Evolutionary conservation across 805 yeast species (phyloP).

Genomic region (Cyberlindnera nakhonratchasimensis): DNA sequence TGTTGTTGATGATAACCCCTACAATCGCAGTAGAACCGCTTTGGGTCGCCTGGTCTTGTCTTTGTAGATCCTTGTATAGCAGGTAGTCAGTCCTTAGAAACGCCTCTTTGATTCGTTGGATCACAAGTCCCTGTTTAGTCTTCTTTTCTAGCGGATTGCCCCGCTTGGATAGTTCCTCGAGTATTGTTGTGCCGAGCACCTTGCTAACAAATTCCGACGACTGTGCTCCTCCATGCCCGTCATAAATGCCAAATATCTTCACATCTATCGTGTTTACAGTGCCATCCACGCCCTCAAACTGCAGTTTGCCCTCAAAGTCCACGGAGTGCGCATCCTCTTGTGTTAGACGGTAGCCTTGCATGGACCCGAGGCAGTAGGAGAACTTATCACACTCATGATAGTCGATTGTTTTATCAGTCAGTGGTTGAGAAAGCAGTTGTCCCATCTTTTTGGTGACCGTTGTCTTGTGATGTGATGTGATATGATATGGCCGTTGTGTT

Average conservation of each 20-base stretch:
- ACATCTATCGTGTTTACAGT: slow-evolving; percentile 24
- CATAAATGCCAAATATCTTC: slow-evolving; percentile 67
- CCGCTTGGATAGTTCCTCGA: slow-evolving; percentile 5
- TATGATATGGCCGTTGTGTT: not conserved
- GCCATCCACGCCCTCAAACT: slow-evolving; percentile 23
- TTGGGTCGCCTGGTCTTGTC: slow-evolving; percentile 3
- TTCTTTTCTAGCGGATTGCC: slow-evolving; percentile 11
- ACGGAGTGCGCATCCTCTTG: slow-evolving; percentile 77
- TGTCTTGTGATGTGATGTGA: not conserved
- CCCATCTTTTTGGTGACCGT: slow-evolving; percentile 50
- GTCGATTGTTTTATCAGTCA: slow-evolving; percentile 42
- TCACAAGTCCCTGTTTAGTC: slow-evolving; percentile 34
- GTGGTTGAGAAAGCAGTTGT: slow-evolving; percentile 69
- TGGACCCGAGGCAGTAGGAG: slow-evolving; percentile 62
- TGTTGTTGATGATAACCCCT: slow-evolving; percentile 40
- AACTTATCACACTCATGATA: slow-evolving; percentile 34
- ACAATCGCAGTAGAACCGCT: slow-evolving; percentile 55
- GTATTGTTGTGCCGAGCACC: slow-evolving; percentile 26
- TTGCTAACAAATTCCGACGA: slow-evolving; percentile 52
- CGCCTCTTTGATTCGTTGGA: slow-evolving; percentile 39
- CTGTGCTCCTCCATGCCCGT: slow-evolving; percentile 77
- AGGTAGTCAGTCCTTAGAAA: slow-evolving; percentile 45
- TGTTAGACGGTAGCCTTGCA: slow-evolving; percentile 73
- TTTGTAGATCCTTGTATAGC: slow-evolving; percentile 34
- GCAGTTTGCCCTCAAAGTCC: slow-evolving; percentile 37